Evolutionary conservation across 2,329 filamentous ascomycete genomes (phyloP).

Genomic region (Fusarium sp.): DNA sequence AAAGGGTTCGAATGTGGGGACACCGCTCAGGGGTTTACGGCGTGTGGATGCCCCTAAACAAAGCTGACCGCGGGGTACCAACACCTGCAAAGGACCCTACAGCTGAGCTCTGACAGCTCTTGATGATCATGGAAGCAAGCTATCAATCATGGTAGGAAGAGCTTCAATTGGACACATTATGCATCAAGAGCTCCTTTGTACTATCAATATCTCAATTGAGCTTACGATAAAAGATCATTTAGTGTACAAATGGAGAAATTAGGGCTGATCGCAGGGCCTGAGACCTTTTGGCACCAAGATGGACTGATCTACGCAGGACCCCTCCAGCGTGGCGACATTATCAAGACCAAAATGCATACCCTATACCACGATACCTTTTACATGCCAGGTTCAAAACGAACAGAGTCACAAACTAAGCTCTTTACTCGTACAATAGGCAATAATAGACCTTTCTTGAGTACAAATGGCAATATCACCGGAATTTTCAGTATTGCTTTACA

Average conservation of each 20-base stretch:
- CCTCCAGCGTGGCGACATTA: constrained; percentile 17
- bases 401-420: neutral
- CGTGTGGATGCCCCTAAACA: constrained; percentile 23
- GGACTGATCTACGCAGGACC: constrained; percentile 5
- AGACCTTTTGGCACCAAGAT: constrained; percentile 17
- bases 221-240: neutral
- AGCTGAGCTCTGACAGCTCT: constrained; percentile 15
- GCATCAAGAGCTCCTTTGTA: neutral
- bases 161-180: neutral
- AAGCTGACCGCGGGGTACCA: constrained; percentile 46
- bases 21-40: constrained; percentile 39
- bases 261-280: constrained; percentile 17
- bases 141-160: neutral
- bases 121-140: constrained; percentile 12
- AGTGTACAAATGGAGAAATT: neutral
- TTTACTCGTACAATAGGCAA: neutral
- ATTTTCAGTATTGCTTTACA: neutral
- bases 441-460: neutral
- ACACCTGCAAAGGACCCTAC: constrained; percentile 22
- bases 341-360: neutral
- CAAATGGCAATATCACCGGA: neutral
- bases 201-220: neutral
- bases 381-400: too few relatives aligned
- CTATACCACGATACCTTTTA: neutral
- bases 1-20: constrained; percentile 46